phyloP scores from a whole-genome alignment of 352 stramenopile genomes.

The Phytopythium ostracodes region DNA sequence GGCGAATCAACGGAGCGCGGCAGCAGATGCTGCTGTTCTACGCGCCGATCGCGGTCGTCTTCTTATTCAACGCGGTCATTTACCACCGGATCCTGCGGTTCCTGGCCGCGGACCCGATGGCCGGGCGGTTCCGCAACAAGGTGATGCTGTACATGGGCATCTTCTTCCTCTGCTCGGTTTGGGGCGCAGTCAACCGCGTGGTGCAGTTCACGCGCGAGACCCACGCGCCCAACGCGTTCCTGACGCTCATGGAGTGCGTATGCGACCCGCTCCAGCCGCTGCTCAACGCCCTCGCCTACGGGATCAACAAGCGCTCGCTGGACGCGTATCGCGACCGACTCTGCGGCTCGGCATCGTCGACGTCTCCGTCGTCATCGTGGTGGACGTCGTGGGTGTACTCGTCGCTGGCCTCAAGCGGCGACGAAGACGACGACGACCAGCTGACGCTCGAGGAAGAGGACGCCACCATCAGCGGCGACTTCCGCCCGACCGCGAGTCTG shows the following conservation, averaged over 20 bases:
- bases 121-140: slow-evolving; percentile 44
- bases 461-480: slow-evolving; percentile 41
- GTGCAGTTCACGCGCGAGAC: slow-evolving; percentile 48
- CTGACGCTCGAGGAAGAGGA: not conserved
- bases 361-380: not conserved
- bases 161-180: slow-evolving; percentile 73
- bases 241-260: slow-evolving; percentile 64
- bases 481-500: slow-evolving; percentile 22
- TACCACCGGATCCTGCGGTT: slow-evolving; percentile 64
- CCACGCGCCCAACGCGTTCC: slow-evolving; percentile 48
- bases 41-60: slow-evolving; percentile 47
- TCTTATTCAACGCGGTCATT: slow-evolving; percentile 62
- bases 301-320: slow-evolving; percentile 68
- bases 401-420: slow-evolving; percentile 56
- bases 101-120: slow-evolving; percentile 61
- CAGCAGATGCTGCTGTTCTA: slow-evolving; percentile 74
- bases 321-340: slow-evolving; percentile 70
- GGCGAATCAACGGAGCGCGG: slow-evolving; percentile 40
- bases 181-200: slow-evolving; percentile 58
- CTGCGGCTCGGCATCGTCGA: slow-evolving; percentile 15
- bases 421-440: slow-evolving; percentile 23
- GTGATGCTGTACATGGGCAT: slow-evolving; percentile 65
- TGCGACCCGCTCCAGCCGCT: slow-evolving; percentile 70
- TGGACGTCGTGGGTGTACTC: slow-evolving; percentile 42
- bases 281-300: slow-evolving; percentile 62